Percentiles rank a stretch among this genome's conserved stretches.
These are phyloP conservation scores for Cryptosporidium canis DNA, from an alignment of 169 alveolate genomes.

Conservation along the genomic window DNA sequence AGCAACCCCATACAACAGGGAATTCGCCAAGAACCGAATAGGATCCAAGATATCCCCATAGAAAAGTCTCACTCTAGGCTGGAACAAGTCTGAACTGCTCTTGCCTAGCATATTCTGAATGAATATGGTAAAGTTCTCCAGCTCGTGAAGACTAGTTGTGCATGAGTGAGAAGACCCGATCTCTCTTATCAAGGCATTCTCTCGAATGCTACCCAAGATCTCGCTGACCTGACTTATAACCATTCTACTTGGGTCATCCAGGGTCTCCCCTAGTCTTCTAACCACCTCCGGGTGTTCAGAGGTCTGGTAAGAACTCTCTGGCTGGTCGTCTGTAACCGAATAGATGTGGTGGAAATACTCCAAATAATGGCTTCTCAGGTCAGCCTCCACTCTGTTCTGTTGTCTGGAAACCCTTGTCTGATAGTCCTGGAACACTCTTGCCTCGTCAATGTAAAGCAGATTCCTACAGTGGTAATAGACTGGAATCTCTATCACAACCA, in stretches of 20 bases:
- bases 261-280: neutral
- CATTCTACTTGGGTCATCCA: neutral
- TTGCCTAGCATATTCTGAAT: neutral
- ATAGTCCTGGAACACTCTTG: neutral
- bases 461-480: conserved; percentile 31
- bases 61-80: neutral
- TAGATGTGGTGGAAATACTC: conserved; percentile 19
- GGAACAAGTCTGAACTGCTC: neutral
- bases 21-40: neutral
- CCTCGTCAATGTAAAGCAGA: conserved; percentile 37
- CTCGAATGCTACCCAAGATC: neutral
- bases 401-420: neutral
- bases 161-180: no score
- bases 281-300: neutral
- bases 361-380: neutral
- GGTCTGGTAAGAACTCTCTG: neutral
- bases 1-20: neutral
- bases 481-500: conserved; percentile 5
- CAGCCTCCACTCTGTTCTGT: neutral
- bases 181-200: neutral
- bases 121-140: conserved; percentile 4
- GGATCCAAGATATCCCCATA: conserved; percentile 38
- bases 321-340: neutral
- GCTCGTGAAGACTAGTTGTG: neutral
- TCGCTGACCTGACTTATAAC: neutral